Percentiles rank a stretch among this genome's conserved stretches.
Conservation (phyloP, 1,139 yeast genomes). For the Kazachstania sp. region DNA sequence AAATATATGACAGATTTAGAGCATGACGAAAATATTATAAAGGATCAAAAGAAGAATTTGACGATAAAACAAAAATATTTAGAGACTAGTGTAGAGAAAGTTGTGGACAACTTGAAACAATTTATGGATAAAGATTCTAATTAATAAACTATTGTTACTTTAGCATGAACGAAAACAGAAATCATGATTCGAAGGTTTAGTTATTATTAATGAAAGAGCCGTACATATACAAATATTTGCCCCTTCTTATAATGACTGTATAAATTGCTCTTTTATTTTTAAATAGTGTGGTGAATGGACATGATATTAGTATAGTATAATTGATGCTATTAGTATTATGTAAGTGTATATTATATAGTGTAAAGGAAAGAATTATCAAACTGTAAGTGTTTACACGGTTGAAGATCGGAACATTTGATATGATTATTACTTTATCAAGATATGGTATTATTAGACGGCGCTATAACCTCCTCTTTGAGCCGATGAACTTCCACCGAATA, state of each 20-base stretch:
- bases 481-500: constrained; percentile 46
- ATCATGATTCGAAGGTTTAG: too few species aligned
- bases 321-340: too few species aligned
- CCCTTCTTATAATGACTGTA: too few species aligned
- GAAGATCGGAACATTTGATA: neutral
- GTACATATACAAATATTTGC: too few species aligned
- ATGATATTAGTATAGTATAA: too few species aligned
- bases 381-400: too few species aligned
- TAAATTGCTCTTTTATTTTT: too few species aligned
- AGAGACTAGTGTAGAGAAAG: constrained; percentile 69
- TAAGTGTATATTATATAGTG: too few species aligned
- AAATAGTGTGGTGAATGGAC: too few species aligned
- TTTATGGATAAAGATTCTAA: constrained; percentile 8
- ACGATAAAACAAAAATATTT: constrained; percentile 63
- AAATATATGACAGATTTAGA: constrained; percentile 44
- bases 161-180: too few species aligned
- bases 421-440: neutral
- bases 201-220: too few species aligned
- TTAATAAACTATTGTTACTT: neutral
- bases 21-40: constrained; percentile 44
- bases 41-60: constrained; percentile 54
- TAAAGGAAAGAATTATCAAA: too few species aligned
- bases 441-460: constrained; percentile 49
- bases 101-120: constrained; percentile 49
- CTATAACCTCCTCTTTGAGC: constrained; percentile 75